phyloP scores from a whole-genome alignment of 495 filamentous ascomycete species.

The Aspergillus nanangensis region DNA sequence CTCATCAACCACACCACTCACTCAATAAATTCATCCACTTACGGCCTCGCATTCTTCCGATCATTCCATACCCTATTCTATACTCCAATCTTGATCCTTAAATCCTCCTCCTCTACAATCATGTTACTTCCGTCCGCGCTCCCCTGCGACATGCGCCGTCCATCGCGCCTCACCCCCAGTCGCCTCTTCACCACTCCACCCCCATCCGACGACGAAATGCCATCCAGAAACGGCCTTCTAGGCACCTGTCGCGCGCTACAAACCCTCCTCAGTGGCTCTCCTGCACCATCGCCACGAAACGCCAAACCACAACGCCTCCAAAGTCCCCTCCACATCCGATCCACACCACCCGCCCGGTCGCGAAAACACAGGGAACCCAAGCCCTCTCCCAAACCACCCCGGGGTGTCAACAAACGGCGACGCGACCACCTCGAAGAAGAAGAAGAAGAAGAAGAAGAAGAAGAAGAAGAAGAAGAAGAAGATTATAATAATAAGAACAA shows the following conservation, averaged over 20 bases:
- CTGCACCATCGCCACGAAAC: constrained; percentile 33
- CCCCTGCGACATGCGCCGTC: constrained; percentile 59
- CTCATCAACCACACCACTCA: constrained; percentile 4
- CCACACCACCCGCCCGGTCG: constrained; percentile 45
- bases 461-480: constrained; percentile 47
- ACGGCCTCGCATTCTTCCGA: constrained; percentile 1
- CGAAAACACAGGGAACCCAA: constrained; percentile 23
- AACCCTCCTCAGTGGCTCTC: constrained; percentile 52
- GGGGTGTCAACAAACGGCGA: constrained; percentile 60
- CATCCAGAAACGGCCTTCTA: constrained; percentile 55
- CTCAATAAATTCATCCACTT: constrained; percentile 7
- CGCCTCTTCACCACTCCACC: constrained; percentile 61
- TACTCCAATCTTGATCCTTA: not conserved
- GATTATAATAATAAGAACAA: too few relatives aligned
- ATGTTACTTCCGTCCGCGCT: constrained; percentile 74
- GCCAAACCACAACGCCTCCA: constrained; percentile 41
- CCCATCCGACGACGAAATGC: constrained; percentile 46
- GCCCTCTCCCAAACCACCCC: constrained; percentile 16
- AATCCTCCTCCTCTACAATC: constrained; percentile 9
- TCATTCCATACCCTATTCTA: not conserved
- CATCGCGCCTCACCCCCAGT: constrained; percentile 51
- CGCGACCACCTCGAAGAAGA: constrained; percentile 53
- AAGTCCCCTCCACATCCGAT: constrained; percentile 45
- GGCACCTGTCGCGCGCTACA: constrained; percentile 69
- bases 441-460: constrained; percentile 36